Evolutionary conservation across 2,329 filamentous ascomycete genomes (phyloP).

Genomic region (Penicillium thymicola): DNA sequence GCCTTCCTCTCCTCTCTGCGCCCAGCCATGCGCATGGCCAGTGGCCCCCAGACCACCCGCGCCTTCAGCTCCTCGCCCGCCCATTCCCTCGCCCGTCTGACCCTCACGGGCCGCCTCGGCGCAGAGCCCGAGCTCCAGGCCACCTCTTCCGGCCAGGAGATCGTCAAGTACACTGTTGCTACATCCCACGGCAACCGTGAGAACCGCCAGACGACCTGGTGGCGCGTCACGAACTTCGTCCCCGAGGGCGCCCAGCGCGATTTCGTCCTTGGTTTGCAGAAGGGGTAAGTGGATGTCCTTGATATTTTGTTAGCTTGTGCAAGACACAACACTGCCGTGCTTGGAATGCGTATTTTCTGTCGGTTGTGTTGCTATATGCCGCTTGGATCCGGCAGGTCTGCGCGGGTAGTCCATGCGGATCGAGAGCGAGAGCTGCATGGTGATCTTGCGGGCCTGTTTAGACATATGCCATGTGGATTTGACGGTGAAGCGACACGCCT

Average conservation of each 20-base stretch:
- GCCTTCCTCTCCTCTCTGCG: constrained; percentile 54
- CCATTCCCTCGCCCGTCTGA: constrained; percentile 71
- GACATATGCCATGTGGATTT: not conserved
- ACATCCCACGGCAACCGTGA: constrained; percentile 65
- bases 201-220: constrained; percentile 79
- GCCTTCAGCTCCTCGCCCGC: constrained; percentile 68
- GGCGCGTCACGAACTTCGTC: constrained; percentile 70
- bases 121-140: constrained; percentile 71
- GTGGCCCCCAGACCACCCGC: constrained; percentile 51
- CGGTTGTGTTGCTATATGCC: not conserved
- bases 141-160: constrained; percentile 67
- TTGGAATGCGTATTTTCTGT: not conserved
- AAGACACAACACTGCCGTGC: not conserved
- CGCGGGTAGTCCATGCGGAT: not conserved
- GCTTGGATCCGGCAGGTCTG: not conserved
- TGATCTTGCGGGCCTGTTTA: not conserved
- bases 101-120: constrained; percentile 80
- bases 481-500: not conserved
- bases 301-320: not conserved
- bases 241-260: constrained; percentile 67
- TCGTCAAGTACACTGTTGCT: constrained; percentile 75
- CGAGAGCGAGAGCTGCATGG: not conserved
- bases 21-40: constrained; percentile 48
- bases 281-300: constrained; percentile 66
- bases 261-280: constrained; percentile 68